These are phyloP conservation scores for Phallus indusiatus DNA, from an alignment of 768 basidiomycete genomes.

Conservation along the genomic window DNA sequence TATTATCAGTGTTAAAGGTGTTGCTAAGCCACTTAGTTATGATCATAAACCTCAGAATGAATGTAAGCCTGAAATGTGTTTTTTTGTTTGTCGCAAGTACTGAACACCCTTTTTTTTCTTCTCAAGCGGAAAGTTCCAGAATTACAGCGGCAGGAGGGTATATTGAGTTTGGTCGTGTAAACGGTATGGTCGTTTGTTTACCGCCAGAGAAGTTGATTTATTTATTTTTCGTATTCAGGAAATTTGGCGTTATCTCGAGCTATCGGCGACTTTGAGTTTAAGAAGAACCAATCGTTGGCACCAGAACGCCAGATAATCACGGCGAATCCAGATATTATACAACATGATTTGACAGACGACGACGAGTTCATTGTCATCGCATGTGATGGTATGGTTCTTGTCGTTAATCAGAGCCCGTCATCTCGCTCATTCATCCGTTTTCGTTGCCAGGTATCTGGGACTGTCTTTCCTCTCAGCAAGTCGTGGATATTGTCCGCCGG, in stretches of 20 bases:
- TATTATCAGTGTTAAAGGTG: slow-evolving; percentile 76
- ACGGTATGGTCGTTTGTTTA: slow-evolving; percentile 48
- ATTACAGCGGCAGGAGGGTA: slow-evolving; percentile 90
- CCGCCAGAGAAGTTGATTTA: too few species aligned
- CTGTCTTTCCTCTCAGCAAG: slow-evolving; percentile 88
- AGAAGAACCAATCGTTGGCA: slow-evolving; percentile 74
- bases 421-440: not conserved
- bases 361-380: slow-evolving; percentile 97
- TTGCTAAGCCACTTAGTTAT: slow-evolving; percentile 79
- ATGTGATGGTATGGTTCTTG: slow-evolving; percentile 76
- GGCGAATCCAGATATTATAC: slow-evolving; percentile 82
- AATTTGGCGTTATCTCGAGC: slow-evolving; percentile 94
- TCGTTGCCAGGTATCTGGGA: slow-evolving; percentile 79
- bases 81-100: not conserved
- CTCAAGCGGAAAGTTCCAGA: slow-evolving; percentile 68
- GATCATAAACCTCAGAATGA: slow-evolving; percentile 95
- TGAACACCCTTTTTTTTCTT: slow-evolving; percentile 11
- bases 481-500: slow-evolving; percentile 78
- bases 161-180: slow-evolving; percentile 93
- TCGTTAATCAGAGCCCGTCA: slow-evolving; percentile 1
- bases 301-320: slow-evolving; percentile 95
- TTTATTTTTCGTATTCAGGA: slow-evolving; percentile 38
- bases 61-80: slow-evolving; percentile 39
- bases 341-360: slow-evolving; percentile 72
- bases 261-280: slow-evolving; percentile 97